Base-by-base conservation (phyloP, 345 rosid species). In the Abelmoschus esculentus region DNA sequence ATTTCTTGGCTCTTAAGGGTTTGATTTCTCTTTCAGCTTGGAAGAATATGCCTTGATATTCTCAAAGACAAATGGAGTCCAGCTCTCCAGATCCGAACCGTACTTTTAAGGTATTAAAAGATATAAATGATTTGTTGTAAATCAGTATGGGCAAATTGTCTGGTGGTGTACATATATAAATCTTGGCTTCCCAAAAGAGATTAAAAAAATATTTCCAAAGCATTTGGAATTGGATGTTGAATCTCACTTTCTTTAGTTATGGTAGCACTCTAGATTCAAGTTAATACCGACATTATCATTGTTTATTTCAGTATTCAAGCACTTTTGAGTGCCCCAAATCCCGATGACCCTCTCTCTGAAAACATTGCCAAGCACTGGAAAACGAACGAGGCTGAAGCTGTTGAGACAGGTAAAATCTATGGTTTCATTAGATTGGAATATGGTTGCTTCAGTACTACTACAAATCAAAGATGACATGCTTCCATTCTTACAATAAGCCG, bases 341-440 rank as follows among this genome's bases (percentile, higher is more conserved):
- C 99, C 0, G 99, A 95, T 75, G 98, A 95, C 80, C 99, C 99
- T 0, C 90, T 95, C 11, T 95, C 98, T 0, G 99, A 95, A 84
- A 95, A 90, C 84, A 90, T 91, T 62, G 97, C 99, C 11, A 95
- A 95, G 90, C 99, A 95, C 67, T 91, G 99, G 99, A 95, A 91
- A 81, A 81, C 90, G 7, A 88, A 95, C 44, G 99, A 95, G 79
- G 92, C 79, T 3, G 99, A 95, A 82, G 99, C 99, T 29, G 98
- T 95, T 61, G 99, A 95, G 84, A 95, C 99, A 60, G 99, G 99
- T 91, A 74, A 69, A 46, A 12, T 56, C 38, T 7, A 5, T 64
- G 8, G 53, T 22, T 19, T 7, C 17, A 11, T 17, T 31, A 26
- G 40, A 62, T 31, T 3, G 49, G 40, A n/a, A 12, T 62, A 1